These are phyloP conservation scores for Croton setiger DNA, from an alignment of 441 rosid species.

Conservation along the genomic window DNA sequence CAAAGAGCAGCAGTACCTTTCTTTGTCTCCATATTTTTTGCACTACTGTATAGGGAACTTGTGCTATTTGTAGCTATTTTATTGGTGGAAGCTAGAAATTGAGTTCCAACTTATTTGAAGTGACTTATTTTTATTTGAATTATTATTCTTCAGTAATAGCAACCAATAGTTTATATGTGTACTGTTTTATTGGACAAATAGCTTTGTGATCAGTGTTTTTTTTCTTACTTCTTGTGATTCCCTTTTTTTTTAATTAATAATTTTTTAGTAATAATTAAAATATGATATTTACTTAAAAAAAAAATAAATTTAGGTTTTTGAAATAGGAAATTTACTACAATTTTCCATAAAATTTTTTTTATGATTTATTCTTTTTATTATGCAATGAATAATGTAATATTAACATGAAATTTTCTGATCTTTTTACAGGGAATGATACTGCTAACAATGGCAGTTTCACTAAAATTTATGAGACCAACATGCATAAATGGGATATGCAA, in stretches of 20 bases:
- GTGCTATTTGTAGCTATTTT: background rate
- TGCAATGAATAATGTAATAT: background rate
- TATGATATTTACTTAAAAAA: too few relatives aligned
- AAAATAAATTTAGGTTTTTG: too few relatives aligned
- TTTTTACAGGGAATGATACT: slow-evolving; percentile 69
- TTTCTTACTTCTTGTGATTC: too few relatives aligned
- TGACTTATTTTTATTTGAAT: slow-evolving; percentile 11
- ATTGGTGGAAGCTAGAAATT: background rate
- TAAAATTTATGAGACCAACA: slow-evolving; percentile 57
- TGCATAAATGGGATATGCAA: slow-evolving; percentile 64
- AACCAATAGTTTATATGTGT: background rate
- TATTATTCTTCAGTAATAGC: slow-evolving; percentile 3
- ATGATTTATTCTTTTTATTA: background rate
- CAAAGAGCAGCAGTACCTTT: background rate
- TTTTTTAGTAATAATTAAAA: too few relatives aligned
- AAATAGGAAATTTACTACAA: background rate
- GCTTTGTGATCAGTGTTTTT: too few relatives aligned
- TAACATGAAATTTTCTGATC: background rate
- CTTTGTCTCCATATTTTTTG: background rate
- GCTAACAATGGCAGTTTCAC: slow-evolving; percentile 72
- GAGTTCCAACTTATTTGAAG: slow-evolving; percentile 10
- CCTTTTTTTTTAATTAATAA: too few relatives aligned
- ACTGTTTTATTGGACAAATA: too few relatives aligned
- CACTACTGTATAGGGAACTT: slow-evolving; percentile 9
- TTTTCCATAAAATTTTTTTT: background rate